Evolutionary conservation across 805 yeast species (phyloP).

Genomic region (Pichia kluyveri): DNA sequence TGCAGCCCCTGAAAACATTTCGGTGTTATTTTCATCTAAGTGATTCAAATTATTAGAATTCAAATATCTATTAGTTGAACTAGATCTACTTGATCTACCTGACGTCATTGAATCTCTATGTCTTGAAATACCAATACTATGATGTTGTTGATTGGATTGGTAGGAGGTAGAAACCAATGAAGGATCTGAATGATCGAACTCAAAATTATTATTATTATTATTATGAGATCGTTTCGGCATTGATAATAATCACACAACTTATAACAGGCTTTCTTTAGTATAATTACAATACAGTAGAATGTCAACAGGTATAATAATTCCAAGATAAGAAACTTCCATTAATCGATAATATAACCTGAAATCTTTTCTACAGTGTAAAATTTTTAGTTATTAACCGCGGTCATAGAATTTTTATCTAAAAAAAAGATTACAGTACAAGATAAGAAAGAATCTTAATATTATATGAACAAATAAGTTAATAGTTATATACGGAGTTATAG

Average conservation of each 20-base stretch:
- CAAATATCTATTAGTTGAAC: slow-evolving; percentile 3
- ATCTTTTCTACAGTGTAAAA: neutral
- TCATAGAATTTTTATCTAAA: too few species aligned
- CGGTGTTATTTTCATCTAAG: slow-evolving; percentile 54
- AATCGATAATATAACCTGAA: too few species aligned
- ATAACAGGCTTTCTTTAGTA: too few species aligned
- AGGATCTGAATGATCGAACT: neutral
- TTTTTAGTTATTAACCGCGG: neutral
- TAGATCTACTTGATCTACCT: slow-evolving; percentile 9
- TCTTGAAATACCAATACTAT: slow-evolving; percentile 19
- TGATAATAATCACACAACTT: too few species aligned
- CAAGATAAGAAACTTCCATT: too few species aligned
- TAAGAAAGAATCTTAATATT: too few species aligned
- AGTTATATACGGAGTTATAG: too few species aligned
- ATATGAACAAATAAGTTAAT: too few species aligned
- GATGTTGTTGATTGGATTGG: neutral
- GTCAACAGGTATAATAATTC: too few species aligned
- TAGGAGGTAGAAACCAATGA: neutral
- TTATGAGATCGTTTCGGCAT: neutral
- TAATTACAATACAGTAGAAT: too few species aligned
- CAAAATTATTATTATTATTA: neutral
- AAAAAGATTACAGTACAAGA: too few species aligned
- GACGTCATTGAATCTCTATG: slow-evolving; percentile 25
- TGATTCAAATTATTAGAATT: slow-evolving; percentile 14
- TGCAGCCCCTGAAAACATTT: slow-evolving; percentile 72